Percentiles rank a stretch among this genome's conserved stretches.
phyloP scores from a whole-genome alignment of 352 stramenopile genomes.

The Saprolegnia parasitica region DNA sequence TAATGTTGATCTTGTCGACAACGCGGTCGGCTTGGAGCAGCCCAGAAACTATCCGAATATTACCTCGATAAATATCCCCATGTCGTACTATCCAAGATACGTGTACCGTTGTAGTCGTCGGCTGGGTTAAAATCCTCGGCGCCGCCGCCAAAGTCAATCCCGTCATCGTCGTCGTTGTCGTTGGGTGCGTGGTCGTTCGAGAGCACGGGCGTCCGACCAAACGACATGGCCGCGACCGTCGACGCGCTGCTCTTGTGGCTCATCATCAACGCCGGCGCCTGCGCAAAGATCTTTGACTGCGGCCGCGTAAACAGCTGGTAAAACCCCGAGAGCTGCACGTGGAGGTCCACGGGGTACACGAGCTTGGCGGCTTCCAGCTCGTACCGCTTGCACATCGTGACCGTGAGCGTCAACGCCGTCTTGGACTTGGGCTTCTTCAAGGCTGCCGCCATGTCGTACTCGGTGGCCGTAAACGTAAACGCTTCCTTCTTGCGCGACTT shows the following conservation, averaged over 20 bases:
- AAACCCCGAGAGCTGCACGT: slow-evolving; percentile 62
- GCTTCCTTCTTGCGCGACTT: not conserved
- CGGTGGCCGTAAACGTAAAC: slow-evolving; percentile 9
- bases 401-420: slow-evolving; percentile 1
- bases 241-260: not conserved
- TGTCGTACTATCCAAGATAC: not conserved
- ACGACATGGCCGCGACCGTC: not conserved
- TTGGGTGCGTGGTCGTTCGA: slow-evolving; percentile 23
- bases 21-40: slow-evolving; percentile 86
- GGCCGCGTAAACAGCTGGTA: slow-evolving; percentile 78
- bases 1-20: slow-evolving; percentile 92
- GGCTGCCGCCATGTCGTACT: not conserved
- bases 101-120: slow-evolving; percentile 34
- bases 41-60: slow-evolving; percentile 15
- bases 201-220: slow-evolving; percentile 21
- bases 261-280: not conserved
- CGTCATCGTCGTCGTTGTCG: slow-evolving; percentile 29
- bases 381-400: slow-evolving; percentile 18
- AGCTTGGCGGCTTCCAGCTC: slow-evolving; percentile 52
- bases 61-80: not conserved
- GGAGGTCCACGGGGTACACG: slow-evolving; percentile 70
- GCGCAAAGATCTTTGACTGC: slow-evolving; percentile 48
- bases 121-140: slow-evolving; percentile 34
- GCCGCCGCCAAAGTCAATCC: slow-evolving; percentile 32
- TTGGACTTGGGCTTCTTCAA: slow-evolving; percentile 24